These are phyloP conservation scores for Euclidium syriacum DNA, from an alignment of 345 rosid genomes.

Conservation along the genomic window DNA sequence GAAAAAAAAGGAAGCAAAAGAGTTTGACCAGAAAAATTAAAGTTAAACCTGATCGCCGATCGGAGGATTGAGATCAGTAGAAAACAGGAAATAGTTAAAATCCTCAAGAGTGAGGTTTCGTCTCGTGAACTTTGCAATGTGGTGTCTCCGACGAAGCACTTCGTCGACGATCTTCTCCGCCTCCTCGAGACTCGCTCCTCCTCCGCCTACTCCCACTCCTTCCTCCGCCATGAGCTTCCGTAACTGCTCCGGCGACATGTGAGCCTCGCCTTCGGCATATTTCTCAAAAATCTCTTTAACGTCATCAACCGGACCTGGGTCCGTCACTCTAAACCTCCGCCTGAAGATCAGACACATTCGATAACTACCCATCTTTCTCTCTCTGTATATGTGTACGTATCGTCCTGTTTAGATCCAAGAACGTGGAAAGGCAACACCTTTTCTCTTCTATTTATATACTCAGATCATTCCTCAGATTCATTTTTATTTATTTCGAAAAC, in stretches of 20 bases:
- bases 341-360: slow-evolving; percentile 66
- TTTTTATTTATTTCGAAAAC: neutral
- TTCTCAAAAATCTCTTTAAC: slow-evolving; percentile 47
- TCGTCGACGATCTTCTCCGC: slow-evolving; percentile 53
- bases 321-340: slow-evolving; percentile 57
- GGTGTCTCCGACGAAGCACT: slow-evolving; percentile 52
- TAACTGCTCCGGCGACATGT: slow-evolving; percentile 69
- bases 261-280: slow-evolving; percentile 49
- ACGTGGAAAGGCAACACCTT: slow-evolving; percentile 20
- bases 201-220: slow-evolving; percentile 38
- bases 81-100: slow-evolving; percentile 53
- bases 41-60: slow-evolving; percentile 37
- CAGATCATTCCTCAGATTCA: neutral
- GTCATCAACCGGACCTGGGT: slow-evolving; percentile 64
- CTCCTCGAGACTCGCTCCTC: slow-evolving; percentile 38
- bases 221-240: slow-evolving; percentile 45
- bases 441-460: slow-evolving; percentile 1
- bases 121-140: slow-evolving; percentile 56
- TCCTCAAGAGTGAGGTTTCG: slow-evolving; percentile 64
- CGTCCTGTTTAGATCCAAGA: slow-evolving; percentile 25
- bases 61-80: slow-evolving; percentile 63
- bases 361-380: slow-evolving; percentile 52
- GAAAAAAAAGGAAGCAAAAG: neutral
- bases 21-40: neutral
- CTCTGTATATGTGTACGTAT: neutral